phyloP scores from a whole-genome alignment of 1,284 basidiomycete species.

The Hypsizygus ulmarius region DNA sequence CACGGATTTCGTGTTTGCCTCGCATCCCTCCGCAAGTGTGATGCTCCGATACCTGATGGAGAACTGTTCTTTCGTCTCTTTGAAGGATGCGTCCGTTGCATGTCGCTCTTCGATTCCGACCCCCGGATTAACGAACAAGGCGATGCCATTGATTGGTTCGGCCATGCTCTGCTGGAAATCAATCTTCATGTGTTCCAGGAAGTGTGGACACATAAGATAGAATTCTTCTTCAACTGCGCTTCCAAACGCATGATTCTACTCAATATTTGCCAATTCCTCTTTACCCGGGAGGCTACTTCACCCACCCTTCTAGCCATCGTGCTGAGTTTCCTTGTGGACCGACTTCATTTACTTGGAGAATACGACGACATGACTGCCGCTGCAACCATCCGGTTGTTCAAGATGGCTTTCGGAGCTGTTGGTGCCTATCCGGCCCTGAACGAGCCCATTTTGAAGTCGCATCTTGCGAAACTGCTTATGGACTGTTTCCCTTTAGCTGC shows the following conservation, averaged over 20 bases:
- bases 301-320: slow-evolving; percentile 93
- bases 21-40: slow-evolving; percentile 75
- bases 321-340: slow-evolving; percentile 83
- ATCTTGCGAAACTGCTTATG: slow-evolving; percentile 94
- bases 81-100: slow-evolving; percentile 80
- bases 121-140: slow-evolving; percentile 70
- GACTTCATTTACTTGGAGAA: slow-evolving; percentile 83
- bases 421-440: slow-evolving; percentile 77
- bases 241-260: slow-evolving; percentile 80
- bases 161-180: slow-evolving; percentile 74
- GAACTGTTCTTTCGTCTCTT: slow-evolving; percentile 86
- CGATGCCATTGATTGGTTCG: slow-evolving; percentile 87
- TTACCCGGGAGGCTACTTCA: slow-evolving; percentile 81
- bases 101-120: slow-evolving; percentile 85
- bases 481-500: slow-evolving; percentile 94
- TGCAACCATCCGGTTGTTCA: slow-evolving; percentile 89
- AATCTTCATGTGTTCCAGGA: slow-evolving; percentile 93
- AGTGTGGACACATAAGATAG: slow-evolving; percentile 90
- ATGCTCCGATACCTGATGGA: slow-evolving; percentile 82
- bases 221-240: slow-evolving; percentile 81
- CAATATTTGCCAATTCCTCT: slow-evolving; percentile 86
- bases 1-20: slow-evolving; percentile 90
- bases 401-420: slow-evolving; percentile 94
- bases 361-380: slow-evolving; percentile 81
- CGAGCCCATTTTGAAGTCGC: slow-evolving; percentile 90